These are phyloP conservation scores for Xylaria cubensis DNA, from an alignment of 495 filamentous ascomycete species.

Conservation along the genomic window DNA sequence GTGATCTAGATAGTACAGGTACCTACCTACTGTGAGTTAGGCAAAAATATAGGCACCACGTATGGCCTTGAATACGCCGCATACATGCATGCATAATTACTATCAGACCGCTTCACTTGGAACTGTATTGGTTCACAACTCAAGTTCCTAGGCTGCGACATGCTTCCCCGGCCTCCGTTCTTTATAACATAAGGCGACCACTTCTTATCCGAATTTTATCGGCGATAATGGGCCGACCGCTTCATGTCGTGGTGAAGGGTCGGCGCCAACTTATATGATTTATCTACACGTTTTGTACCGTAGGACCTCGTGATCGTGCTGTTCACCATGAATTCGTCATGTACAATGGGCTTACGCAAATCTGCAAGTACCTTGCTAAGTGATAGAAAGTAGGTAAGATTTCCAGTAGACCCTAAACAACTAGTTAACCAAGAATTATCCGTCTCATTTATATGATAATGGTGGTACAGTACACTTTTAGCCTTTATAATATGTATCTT, in stretches of 20 bases:
- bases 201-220: neutral
- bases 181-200: neutral
- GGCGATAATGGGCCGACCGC: neutral
- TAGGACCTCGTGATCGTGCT: neutral
- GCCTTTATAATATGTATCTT: neutral
- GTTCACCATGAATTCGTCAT: neutral
- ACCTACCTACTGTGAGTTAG: neutral
- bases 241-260: neutral
- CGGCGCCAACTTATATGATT: neutral
- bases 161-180: neutral
- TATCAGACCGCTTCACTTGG: conserved; percentile 12
- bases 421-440: neutral
- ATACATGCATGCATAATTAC: neutral
- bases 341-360: neutral
- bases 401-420: neutral
- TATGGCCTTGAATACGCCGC: neutral
- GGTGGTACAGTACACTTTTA: neutral
- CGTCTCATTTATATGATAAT: neutral
- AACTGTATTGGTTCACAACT: neutral
- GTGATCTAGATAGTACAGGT: neutral
- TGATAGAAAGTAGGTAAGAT: neutral
- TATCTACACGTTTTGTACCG: neutral
- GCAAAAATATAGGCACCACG: neutral
- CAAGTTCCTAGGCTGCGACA: neutral
- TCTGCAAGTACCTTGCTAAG: neutral